Base-by-base conservation (phyloP, 1,139 yeast species). In the Entelexis sorbosivorans region DNA sequence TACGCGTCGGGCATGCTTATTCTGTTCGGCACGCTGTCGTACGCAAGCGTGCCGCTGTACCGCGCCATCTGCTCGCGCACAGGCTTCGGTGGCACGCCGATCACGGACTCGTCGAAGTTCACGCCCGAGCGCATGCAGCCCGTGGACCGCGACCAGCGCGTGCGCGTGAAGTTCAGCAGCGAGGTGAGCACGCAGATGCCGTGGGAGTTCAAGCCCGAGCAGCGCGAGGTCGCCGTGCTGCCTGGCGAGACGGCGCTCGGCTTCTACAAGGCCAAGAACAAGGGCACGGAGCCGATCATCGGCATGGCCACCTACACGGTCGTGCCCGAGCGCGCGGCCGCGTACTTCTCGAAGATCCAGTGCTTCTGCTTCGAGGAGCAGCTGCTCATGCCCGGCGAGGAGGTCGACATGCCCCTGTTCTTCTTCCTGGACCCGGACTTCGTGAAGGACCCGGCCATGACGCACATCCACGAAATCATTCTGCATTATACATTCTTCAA, bases 221-320 rank as follows among this genome's bases (percentile, higher is more conserved):
- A 91, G 65, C 74, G 93, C 59, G 96, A 89, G 66, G 98, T 93
- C 6, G 79, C 80, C 61, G 86, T 93, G 20, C 80, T 88, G 14
- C 99, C 99, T 0, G 99, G 99, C 22, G 99, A 93, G 67, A 91
- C 98, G 1, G 98, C 98, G 0, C 71, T 91, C 57, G 97, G 96
- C 0, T 93, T 93, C 64, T 93, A 88, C 71, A 83, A 82, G 66
- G 98, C 98, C 36, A 84, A 81, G 65, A 93, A 91, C 65, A 73
- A 73, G 60, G 78, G 95, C 38, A 81, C 82, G 55, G 85, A 83
- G 60, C 98, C 93, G 64, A 86, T 93, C 49, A 86, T 91, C 49
- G 98, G 98, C 11, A 91, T 91, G 96, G 97, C 98, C 6, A 88
- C 97, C 0, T 89, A 89, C 66, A 84, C 95, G 10, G 96, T 93